Evolutionary conservation across 768 basidiomycete genomes (phyloP), one percentile per base, ranked within the genome.

Genomic region (Pleurotus cornucopiae): DNA sequence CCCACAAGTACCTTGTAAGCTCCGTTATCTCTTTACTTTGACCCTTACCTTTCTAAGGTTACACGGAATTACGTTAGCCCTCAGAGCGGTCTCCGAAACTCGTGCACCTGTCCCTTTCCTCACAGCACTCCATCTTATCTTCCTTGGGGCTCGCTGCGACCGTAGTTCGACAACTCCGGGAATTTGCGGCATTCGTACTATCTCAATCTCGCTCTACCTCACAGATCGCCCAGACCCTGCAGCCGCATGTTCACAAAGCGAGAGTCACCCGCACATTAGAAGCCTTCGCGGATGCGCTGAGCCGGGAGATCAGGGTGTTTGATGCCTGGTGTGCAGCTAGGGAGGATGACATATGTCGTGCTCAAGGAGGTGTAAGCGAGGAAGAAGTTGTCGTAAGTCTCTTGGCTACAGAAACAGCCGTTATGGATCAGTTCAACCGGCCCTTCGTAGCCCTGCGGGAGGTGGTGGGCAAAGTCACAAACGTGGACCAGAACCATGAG

Each of bases 281-380:
- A 66, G 91, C 91, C 0, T 91, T 91, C 64, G 82, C 87, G 1
- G 89, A 91, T 55, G 89, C 89, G 0, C 70, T 92, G 46, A 82
- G 84, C 57, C 61, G 71, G 18, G 82, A 88, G 55, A 70, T 91
- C 3, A 77, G 74, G 18, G 59, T 59, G 3, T 82, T 93, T 58
- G 79, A 89, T 55, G 65, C 62, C 5, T 93, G 89, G 88, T 91
- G 89, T 64, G 83, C 90, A 1, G 66, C 64, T 12, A 75, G 73
- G 55, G 91, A 94, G 67, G 83, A 86, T 62, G 72, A 74, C 0
- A 86, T 93, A 48, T 84, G 81, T 66, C 72, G 72, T n/a, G 82
- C 88, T 2, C 68, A 74, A 52, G 75, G 71, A 6, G 86, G 88
- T 1, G 56, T 70, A 4, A 75, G 74, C 5, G 65, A 69, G 46